These are phyloP conservation scores for Wickerhamomyces xylosicus DNA, from an alignment of 805 yeast genomes.

Conservation along the genomic window DNA sequence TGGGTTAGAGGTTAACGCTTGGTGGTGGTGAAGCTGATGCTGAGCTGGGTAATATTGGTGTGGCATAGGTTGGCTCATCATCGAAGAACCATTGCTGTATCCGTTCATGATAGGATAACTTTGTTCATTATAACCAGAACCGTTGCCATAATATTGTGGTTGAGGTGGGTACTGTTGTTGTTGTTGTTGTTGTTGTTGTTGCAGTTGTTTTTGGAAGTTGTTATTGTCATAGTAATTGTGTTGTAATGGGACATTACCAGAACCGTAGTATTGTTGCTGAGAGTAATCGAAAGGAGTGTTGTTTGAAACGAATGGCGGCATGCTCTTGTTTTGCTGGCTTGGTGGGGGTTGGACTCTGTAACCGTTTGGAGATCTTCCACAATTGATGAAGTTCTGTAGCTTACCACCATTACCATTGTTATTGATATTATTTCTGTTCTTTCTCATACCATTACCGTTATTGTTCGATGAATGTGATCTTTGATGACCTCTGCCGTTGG, in stretches of 20 bases:
- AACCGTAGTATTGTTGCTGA: not conserved
- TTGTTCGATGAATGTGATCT: constrained; percentile 15
- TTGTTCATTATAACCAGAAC: too few relatives aligned
- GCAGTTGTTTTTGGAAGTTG: not conserved
- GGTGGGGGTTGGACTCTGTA: not conserved
- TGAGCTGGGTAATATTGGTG: too few relatives aligned
- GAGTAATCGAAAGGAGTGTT: not conserved
- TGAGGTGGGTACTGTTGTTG: not conserved
- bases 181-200: not conserved
- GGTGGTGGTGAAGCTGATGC: too few relatives aligned
- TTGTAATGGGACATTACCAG: too few relatives aligned
- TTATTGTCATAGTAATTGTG: not conserved
- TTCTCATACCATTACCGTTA: constrained; percentile 4
- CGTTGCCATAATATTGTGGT: not conserved
- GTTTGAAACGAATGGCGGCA: too few relatives aligned
- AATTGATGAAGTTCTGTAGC: not conserved
- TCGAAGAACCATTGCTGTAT: too few relatives aligned
- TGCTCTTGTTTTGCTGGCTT: too few relatives aligned
- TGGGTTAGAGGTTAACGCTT: too few relatives aligned
- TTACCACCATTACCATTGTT: not conserved
- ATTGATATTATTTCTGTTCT: constrained; percentile 2
- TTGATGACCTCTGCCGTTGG: constrained; percentile 9
- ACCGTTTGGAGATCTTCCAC: not conserved
- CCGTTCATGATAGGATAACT: too few relatives aligned
- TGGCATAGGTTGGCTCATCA: too few relatives aligned